A percentile compares a stretch with the other conserved stretches of the same genome.
These are phyloP conservation scores for Exophiala alcalophila DNA, from an alignment of 2,329 filamentous ascomycete species.

Conservation along the genomic window DNA sequence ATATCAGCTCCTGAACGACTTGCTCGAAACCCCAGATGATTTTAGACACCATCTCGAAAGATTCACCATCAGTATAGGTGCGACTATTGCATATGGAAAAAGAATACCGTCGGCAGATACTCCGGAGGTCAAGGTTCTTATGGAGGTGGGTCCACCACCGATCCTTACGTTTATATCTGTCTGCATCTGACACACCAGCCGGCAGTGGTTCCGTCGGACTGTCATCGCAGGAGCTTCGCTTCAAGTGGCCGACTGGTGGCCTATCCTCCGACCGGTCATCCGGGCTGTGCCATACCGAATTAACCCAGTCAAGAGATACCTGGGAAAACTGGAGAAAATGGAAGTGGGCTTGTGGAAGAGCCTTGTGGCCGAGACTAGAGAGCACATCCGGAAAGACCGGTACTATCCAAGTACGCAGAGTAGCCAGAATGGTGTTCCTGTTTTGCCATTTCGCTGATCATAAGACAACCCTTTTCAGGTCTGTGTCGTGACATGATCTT, in stretches of 20 bases:
- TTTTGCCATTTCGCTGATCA: background rate
- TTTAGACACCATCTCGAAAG: background rate
- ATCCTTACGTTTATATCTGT: background rate
- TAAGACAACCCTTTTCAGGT: background rate
- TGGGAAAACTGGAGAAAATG: background rate
- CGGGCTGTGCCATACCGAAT: background rate
- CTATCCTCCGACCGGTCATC: background rate
- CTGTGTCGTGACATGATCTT: conserved; percentile 1
- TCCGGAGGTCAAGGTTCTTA: background rate
- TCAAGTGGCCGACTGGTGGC: conserved; percentile 1
- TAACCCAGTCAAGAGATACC: background rate
- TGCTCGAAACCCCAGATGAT: background rate
- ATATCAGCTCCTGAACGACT: background rate
- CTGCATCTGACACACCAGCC: background rate
- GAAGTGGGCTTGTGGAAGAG: no score
- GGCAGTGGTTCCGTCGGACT: no score
- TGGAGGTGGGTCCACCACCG: background rate
- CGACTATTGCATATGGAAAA: conserved; percentile 1
- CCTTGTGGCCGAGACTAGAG: background rate
- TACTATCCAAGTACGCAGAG: background rate
- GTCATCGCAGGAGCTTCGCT: background rate
- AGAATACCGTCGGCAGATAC: background rate
- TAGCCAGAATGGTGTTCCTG: no score
- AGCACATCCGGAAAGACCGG: background rate
- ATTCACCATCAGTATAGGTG: conserved; percentile 1